Base-by-base conservation (phyloP, 2,329 filamentous ascomycete species). In the Calonectria leucothoes region DNA sequence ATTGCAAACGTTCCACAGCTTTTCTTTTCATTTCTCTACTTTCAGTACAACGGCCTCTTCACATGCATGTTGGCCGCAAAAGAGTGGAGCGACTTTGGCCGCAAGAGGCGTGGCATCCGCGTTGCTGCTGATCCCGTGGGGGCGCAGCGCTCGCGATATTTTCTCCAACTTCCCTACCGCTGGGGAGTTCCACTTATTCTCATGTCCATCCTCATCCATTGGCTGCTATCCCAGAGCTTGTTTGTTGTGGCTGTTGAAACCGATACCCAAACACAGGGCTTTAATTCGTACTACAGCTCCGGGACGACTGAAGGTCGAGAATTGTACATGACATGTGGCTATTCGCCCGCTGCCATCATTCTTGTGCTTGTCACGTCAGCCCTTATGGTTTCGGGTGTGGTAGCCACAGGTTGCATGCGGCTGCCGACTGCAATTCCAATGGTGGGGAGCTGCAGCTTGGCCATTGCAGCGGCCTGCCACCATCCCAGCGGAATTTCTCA, bases 391-490 rank as follows among this genome's bases (percentile, higher is more conserved):
- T 17, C 20, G 14, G 51, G 59, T 0, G 52, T 59, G 0, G 6
- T 39, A 3, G 11, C 15, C 15, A 66, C 55, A 0, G 73, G 51
- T 1, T 29, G 15, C 2, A 55, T 64, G 12, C 52, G 55, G 0
- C 52, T 74, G 3, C 61, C 73, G 2, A 73, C 66, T 10, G 37
- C 51, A 3, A 64, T 70, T 1, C 70, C 73, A 0, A 17, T 74
- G 2, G 59, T 69, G 8, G 73, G 73, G 5, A 73, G 66, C 1
- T 74, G 73, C 11, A 74, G 73, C 48, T 57, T 67, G 35, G 73
- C 73, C 4, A 73, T 74, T 20, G 73, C 70, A 1, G 73, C 70
- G n/a, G 71, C 70, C 20, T 74, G 73, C 7, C 73, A 74, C n/a
- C 66, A 73, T 17, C 61, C 63, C 0, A 42, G 35, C 17, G 66